Base-by-base conservation (phyloP, 139 green algal species). In the Tetradesmus obliquus region DNA sequence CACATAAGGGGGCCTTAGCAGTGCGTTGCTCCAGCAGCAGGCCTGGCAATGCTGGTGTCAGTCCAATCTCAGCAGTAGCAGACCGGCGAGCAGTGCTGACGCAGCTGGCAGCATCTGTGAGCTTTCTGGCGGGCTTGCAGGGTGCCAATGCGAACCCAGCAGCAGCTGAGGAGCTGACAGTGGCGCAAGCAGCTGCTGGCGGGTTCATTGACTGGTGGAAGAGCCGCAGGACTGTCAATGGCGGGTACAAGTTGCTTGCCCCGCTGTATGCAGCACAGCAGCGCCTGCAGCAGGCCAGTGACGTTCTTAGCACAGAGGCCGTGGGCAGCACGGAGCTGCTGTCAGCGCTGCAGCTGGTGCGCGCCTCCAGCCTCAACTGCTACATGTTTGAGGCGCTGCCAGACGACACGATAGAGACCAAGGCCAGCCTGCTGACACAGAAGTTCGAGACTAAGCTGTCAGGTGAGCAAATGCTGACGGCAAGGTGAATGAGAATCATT, bases 291-390 rank as follows among this genome's bases (percentile, higher is more conserved):
- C 19, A 88, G 62, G 81, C 89, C 13, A 22, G 55, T 10, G 15
- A 82, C 5, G 55, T 88, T 2, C 60, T 82, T 45, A 53, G 24
- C 3, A 5, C 32, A 5, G 58, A 54, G 3, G 5, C 79, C 32
- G 86, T 60, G 12, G 62, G 82, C 79, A 62, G 8, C n/a, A 22
- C 74, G 20, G 87, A 69, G 12, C 51, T 84, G 10, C 57, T n/a
- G 53, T 22, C 74, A 45, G 91, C 66, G 5, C 79, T 91, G 62
- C 72, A 89, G 91, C 79, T 89, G 10, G 91, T 93, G 6, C 79
- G 91, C 8, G 15, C 87, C 2, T 91, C 91, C 55, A 91, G 85
- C 6, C 84, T 91, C n/a, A 93, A 93, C 85, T 93, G 91, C 79
- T 93, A 92, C 79, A 79, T 79, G 66, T 93, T 92, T 80, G 91